Percentiles rank a stretch among this genome's conserved stretches.
These are phyloP conservation scores for Favolaschia claudopus DNA, from an alignment of 768 basidiomycete genomes.

Conservation along the genomic window DNA sequence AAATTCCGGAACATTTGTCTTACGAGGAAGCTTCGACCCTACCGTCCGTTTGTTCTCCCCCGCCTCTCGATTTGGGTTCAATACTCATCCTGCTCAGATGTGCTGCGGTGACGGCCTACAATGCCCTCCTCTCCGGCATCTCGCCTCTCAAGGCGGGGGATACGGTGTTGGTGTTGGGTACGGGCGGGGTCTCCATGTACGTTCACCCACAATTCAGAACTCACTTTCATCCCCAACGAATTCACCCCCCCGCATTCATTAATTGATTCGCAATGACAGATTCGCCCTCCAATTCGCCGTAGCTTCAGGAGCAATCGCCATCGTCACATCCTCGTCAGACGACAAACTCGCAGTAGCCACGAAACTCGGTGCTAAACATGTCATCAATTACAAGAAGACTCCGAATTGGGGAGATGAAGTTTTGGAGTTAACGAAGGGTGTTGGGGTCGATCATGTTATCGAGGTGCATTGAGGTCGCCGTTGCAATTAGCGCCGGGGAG, in stretches of 20 bases:
- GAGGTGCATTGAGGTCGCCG: slow-evolving; percentile 26
- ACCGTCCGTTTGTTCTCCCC: slow-evolving; percentile 47
- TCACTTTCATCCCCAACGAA: slow-evolving; percentile 10
- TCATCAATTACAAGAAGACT: slow-evolving; percentile 59
- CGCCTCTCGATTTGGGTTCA: background rate
- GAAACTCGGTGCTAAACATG: slow-evolving; percentile 49
- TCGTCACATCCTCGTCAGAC: slow-evolving; percentile 60
- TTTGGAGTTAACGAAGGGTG: slow-evolving; percentile 36
- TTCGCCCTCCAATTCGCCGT: slow-evolving; percentile 59
- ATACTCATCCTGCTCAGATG: slow-evolving; percentile 30
- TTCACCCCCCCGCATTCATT: background rate
- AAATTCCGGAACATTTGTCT: slow-evolving; percentile 61
- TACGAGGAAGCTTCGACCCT: slow-evolving; percentile 73
- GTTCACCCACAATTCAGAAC: background rate
- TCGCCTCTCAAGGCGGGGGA: slow-evolving; percentile 54
- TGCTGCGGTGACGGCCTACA: slow-evolving; percentile 60
- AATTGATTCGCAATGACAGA: slow-evolving; percentile 33
- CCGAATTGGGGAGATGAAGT: slow-evolving; percentile 60
- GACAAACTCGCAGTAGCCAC: slow-evolving; percentile 51
- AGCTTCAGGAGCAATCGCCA: slow-evolving; percentile 56
- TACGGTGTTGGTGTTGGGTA: slow-evolving; percentile 54
- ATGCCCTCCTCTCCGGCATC: slow-evolving; percentile 45
- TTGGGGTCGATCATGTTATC: slow-evolving; percentile 31
- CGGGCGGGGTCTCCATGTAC: slow-evolving; percentile 54
- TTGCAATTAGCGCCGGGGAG: slow-evolving; percentile 31